These are phyloP conservation scores for Samsoniella hepiali DNA, from an alignment of 2,329 filamentous ascomycete species.

Conservation along the genomic window DNA sequence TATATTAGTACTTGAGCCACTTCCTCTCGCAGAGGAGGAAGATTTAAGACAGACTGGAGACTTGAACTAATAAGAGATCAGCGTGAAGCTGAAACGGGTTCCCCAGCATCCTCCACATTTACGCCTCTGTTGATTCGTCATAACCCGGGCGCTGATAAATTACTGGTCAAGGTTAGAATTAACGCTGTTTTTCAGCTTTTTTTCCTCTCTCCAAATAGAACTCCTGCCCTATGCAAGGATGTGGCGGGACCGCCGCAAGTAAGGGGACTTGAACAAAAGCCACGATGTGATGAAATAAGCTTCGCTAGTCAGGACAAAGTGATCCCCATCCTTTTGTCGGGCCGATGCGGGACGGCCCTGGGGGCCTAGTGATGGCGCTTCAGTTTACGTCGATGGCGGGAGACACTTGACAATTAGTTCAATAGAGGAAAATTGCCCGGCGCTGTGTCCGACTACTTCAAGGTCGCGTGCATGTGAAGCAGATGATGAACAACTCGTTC, in stretches of 20 bases:
- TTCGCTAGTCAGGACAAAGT: background rate
- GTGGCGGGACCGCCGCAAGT: background rate
- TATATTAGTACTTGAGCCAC: background rate
- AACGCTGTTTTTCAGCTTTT: background rate
- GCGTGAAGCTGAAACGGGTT: constrained; percentile 9
- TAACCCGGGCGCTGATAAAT: background rate
- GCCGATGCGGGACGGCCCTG: background rate
- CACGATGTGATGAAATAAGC: background rate
- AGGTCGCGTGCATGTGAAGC: background rate
- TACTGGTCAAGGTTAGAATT: background rate
- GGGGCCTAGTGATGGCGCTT: background rate
- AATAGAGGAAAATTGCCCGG: too few relatives aligned
- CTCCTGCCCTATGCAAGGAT: background rate
- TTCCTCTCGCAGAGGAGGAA: background rate
- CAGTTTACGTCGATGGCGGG: too few relatives aligned
- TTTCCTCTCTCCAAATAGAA: background rate
- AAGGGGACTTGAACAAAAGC: background rate
- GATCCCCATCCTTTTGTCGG: background rate
- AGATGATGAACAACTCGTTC: background rate
- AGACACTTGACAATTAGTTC: too few relatives aligned
- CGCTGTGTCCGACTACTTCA: background rate
- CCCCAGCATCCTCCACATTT: constrained; percentile 1
- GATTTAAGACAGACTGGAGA: background rate
- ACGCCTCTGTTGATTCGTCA: background rate
- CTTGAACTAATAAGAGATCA: background rate